Evolutionary conservation across 768 basidiomycete genomes (phyloP).

Genomic region (Phallus indusiatus): DNA sequence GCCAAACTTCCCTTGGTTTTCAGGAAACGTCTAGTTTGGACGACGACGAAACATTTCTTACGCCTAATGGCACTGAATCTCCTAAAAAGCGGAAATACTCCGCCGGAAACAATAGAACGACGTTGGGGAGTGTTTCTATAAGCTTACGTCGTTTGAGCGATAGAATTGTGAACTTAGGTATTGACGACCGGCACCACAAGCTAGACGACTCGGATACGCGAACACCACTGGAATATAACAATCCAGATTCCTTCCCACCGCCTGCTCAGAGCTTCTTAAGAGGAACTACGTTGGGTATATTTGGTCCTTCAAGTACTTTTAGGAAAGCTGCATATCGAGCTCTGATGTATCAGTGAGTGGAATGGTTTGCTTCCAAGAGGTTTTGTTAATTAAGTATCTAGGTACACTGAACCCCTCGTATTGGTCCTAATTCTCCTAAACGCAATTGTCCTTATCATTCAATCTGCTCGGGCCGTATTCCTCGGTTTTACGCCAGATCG

Average conservation of each 20-base stretch:
- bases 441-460: conserved; percentile 71
- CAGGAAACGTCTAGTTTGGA: conserved; percentile 2
- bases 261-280: conserved; percentile 36
- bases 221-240: neutral
- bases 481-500: conserved; percentile 21
- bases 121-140: conserved; percentile 47
- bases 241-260: neutral
- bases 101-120: conserved; percentile 20
- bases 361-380: neutral
- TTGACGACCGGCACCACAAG: conserved; percentile 31
- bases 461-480: conserved; percentile 56
- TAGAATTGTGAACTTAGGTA: conserved; percentile 73
- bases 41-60: conserved; percentile 6
- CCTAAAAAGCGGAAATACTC: neutral
- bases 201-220: neutral
- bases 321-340: conserved; percentile 58
- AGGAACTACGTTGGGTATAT: conserved; percentile 68
- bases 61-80: neutral
- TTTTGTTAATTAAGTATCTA: conserved; percentile 20
- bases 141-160: conserved; percentile 55
- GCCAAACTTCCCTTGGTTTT: neutral
- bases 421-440: conserved; percentile 78
- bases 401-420: conserved; percentile 82
- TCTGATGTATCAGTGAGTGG: conserved; percentile 61
- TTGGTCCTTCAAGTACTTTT: conserved; percentile 59